phyloP scores from a whole-genome alignment of 495 filamentous ascomycete genomes.

The Trichoderma orchidacearum region DNA sequence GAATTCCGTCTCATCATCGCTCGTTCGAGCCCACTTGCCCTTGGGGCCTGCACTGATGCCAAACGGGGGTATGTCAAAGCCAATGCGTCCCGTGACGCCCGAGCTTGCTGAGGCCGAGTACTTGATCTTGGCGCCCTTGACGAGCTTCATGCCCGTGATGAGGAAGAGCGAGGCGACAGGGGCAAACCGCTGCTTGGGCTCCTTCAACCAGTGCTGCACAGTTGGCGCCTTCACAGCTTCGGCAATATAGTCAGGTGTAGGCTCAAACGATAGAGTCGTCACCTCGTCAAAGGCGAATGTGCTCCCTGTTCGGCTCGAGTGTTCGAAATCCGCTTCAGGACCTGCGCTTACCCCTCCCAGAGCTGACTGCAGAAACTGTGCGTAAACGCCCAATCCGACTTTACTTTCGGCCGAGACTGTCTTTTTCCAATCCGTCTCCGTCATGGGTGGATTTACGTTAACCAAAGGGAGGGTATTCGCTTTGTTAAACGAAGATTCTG shows the following conservation, averaged over 20 bases:
- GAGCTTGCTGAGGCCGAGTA: slow-evolving; percentile 13
- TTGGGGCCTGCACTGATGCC: neutral
- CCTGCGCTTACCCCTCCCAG: slow-evolving; percentile 11
- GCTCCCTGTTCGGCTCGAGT: neutral
- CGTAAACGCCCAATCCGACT: slow-evolving; percentile 15
- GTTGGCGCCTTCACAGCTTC: slow-evolving; percentile 16
- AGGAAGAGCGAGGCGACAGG: slow-evolving; percentile 12
- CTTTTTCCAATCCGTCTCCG: neutral
- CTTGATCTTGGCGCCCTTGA: slow-evolving; percentile 17
- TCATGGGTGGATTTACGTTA: neutral
- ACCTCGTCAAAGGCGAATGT: slow-evolving; percentile 14
- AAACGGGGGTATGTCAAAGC: neutral
- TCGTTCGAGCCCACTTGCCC: slow-evolving; percentile 2
- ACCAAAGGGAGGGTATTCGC: neutral
- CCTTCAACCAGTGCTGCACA: slow-evolving; percentile 15
- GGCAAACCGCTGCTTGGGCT: slow-evolving; percentile 14
- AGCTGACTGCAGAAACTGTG: slow-evolving; percentile 20
- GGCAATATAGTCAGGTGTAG: slow-evolving; percentile 13
- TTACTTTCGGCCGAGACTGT: slow-evolving; percentile 10
- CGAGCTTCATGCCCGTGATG: slow-evolving; percentile 19
- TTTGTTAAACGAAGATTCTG: slow-evolving; percentile 6
- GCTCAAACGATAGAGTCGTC: slow-evolving; percentile 16
- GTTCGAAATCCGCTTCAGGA: slow-evolving; percentile 11
- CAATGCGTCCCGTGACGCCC: slow-evolving; percentile 11
- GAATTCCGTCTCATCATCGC: slow-evolving; percentile 13